Conservation (phyloP, 2,329 filamentous ascomycete genomes). For the Fusarium cyanostomum region DNA sequence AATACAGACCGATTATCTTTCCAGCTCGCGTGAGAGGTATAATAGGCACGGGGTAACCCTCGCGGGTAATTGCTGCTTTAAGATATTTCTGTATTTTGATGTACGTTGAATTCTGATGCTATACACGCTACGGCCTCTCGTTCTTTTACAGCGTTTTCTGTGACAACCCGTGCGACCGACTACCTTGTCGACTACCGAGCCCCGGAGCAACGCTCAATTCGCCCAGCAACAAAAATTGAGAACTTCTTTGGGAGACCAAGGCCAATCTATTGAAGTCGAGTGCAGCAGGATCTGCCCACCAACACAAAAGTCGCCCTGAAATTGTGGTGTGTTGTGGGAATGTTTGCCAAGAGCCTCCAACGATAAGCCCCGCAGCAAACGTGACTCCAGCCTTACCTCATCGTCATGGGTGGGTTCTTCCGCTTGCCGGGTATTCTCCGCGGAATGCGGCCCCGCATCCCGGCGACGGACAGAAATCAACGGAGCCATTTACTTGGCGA, state of each 20-base stretch:
- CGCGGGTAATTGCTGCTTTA: not conserved
- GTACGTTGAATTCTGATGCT: not conserved
- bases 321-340: not conserved
- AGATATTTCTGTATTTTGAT: not conserved
- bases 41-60: constrained; percentile 23
- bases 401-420: constrained; percentile 14
- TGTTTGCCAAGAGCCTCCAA: not conserved
- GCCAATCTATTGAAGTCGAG: not conserved
- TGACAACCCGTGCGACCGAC: not conserved
- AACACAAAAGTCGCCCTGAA: not conserved
- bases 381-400: constrained; percentile 20
- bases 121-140: not conserved
- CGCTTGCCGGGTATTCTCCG: constrained; percentile 25
- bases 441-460: constrained; percentile 25
- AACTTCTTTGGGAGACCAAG: not conserved
- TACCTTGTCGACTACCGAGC: not conserved
- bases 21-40: constrained; percentile 21
- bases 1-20: constrained; percentile 13
- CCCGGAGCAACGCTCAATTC: not conserved
- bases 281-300: not conserved
- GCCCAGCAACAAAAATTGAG: not conserved
- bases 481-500: constrained; percentile 30
- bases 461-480: constrained; percentile 14
- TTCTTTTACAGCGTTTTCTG: not conserved
- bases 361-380: constrained; percentile 7